phyloP scores from a whole-genome alignment of 1,284 basidiomycete genomes.

The Cryptococcus sp. region DNA sequence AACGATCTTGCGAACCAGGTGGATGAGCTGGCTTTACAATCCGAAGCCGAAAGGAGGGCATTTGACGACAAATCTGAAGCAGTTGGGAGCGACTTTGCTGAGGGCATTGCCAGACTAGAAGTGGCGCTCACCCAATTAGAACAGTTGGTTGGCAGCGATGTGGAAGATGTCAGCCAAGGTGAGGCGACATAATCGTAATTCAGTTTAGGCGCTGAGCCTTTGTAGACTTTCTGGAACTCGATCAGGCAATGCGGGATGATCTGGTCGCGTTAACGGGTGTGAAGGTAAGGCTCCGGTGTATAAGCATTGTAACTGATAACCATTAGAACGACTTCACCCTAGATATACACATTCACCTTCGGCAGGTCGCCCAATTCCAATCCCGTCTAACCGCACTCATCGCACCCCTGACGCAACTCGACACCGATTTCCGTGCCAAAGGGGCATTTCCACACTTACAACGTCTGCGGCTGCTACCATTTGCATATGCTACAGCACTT shows the following conservation, averaged over 20 bases:
- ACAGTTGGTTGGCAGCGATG: slow-evolving; percentile 26
- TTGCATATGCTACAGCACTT: slow-evolving; percentile 89
- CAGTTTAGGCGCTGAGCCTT: not conserved
- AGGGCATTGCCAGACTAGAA: slow-evolving; percentile 37
- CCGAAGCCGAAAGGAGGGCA: slow-evolving; percentile 71
- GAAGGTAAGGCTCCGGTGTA: slow-evolving; percentile 34
- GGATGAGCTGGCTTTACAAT: slow-evolving; percentile 65
- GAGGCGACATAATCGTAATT: slow-evolving; percentile 2
- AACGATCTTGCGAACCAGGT: slow-evolving; percentile 34
- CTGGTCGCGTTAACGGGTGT: slow-evolving; percentile 41
- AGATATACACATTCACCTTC: slow-evolving; percentile 65
- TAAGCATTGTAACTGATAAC: slow-evolving; percentile 9
- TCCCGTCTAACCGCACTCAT: slow-evolving; percentile 72
- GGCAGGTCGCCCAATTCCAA: slow-evolving; percentile 72
- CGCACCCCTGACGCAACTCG: slow-evolving; percentile 63
- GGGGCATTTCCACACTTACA: slow-evolving; percentile 88
- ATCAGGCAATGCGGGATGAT: slow-evolving; percentile 48
- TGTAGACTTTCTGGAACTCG: slow-evolving; percentile 37
- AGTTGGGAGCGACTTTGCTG: slow-evolving; percentile 49
- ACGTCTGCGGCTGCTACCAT: slow-evolving; percentile 83
- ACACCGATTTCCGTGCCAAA: slow-evolving; percentile 63
- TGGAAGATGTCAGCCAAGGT: slow-evolving; percentile 20
- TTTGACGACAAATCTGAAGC: slow-evolving; percentile 60
- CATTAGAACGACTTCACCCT: slow-evolving; percentile 72
- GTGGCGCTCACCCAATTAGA: slow-evolving; percentile 37